Conservation (phyloP, 139 green algal genomes). For the Tetradesmus lagerheimii region DNA sequence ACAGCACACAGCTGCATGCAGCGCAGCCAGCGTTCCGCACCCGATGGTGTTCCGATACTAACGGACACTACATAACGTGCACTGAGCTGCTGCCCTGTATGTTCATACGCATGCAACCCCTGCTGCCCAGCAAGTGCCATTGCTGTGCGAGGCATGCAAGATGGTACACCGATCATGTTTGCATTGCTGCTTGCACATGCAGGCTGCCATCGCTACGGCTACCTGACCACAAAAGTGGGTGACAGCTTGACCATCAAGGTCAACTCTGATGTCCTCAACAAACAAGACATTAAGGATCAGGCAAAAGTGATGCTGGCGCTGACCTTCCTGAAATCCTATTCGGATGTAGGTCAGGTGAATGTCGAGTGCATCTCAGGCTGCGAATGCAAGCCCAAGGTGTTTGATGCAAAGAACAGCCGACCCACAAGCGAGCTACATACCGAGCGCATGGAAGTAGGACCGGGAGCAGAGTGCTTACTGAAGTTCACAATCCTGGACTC, state of each 20-base stretch:
- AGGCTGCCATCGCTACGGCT: slow-evolving; percentile 47
- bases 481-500: background rate
- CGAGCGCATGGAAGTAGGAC: slow-evolving; percentile 36
- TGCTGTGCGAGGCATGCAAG: no score
- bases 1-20: no score
- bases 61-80: no score
- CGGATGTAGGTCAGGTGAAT: slow-evolving; percentile 25
- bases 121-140: no score
- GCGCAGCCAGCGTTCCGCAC: no score
- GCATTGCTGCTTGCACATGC: background rate
- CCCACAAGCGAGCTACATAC: slow-evolving; percentile 41
- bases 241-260: slow-evolving; percentile 20
- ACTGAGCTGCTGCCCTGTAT: background rate
- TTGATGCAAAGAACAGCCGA: slow-evolving; percentile 38
- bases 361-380: slow-evolving; percentile 42
- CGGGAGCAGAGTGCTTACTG: slow-evolving; percentile 25
- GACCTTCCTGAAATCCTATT: slow-evolving; percentile 27
- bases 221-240: background rate
- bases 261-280: slow-evolving; percentile 34
- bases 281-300: slow-evolving; percentile 4
- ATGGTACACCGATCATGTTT: background rate
- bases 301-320: slow-evolving; percentile 48
- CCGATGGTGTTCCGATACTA: no score
- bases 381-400: slow-evolving; percentile 4
- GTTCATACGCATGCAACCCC: background rate